Conservation (phyloP, 2,329 filamentous ascomycete genomes). For the Aspergillus fijiensis region DNA sequence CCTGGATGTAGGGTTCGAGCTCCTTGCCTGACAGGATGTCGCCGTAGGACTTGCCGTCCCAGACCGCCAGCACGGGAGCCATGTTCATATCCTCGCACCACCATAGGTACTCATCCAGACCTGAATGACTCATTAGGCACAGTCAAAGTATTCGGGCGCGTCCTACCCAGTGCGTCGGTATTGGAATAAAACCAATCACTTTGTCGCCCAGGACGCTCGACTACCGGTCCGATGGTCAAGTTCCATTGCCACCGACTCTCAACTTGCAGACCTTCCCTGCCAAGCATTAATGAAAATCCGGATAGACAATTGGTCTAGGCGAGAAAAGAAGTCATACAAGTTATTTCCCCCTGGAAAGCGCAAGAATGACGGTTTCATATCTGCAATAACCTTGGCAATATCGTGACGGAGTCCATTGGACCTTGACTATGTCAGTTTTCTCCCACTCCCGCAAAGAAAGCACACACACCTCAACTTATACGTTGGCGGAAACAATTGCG, state of each 20-base stretch:
- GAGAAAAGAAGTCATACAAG: slow-evolving; percentile 36
- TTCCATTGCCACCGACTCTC: slow-evolving; percentile 43
- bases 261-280: slow-evolving; percentile 29
- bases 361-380: slow-evolving; percentile 58
- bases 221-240: slow-evolving; percentile 42
- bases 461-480: slow-evolving; percentile 20
- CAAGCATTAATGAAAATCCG: not conserved
- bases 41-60: slow-evolving; percentile 55
- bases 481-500: slow-evolving; percentile 30
- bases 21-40: slow-evolving; percentile 50
- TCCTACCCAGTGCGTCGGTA: slow-evolving; percentile 58
- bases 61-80: slow-evolving; percentile 58
- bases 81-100: slow-evolving; percentile 62
- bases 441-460: not conserved
- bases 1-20: slow-evolving; percentile 58
- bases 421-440: slow-evolving; percentile 9
- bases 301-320: not conserved
- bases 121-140: not conserved
- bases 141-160: no score
- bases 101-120: slow-evolving; percentile 58
- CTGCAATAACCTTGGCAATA: slow-evolving; percentile 54
- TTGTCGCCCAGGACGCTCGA: slow-evolving; percentile 53
- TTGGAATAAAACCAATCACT: slow-evolving; percentile 61
- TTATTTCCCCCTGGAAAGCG: slow-evolving; percentile 67
- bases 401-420: slow-evolving; percentile 59